Conservation (phyloP, 257 asterid species). For the Solanum chilense region DNA sequence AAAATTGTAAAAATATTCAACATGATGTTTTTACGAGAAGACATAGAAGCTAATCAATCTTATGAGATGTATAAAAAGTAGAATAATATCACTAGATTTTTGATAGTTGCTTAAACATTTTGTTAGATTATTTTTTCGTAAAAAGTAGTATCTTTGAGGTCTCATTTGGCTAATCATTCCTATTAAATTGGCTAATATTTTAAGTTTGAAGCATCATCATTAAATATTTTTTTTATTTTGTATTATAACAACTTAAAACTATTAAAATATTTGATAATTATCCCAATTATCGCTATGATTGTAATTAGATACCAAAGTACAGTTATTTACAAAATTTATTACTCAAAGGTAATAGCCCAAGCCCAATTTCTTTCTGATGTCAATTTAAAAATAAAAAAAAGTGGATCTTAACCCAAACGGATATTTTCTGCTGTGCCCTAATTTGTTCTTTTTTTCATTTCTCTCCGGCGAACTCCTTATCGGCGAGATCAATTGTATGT, state of each 20-base stretch:
- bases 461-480: background rate
- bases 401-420: background rate
- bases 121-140: background rate
- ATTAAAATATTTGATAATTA: background rate
- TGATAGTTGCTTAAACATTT: background rate
- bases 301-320: background rate
- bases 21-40: background rate
- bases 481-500: background rate
- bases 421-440: background rate
- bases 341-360: background rate
- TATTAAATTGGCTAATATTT: background rate
- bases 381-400: background rate
- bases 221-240: background rate
- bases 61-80: background rate
- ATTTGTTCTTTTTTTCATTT: background rate
- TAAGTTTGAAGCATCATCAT: background rate
- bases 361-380: background rate
- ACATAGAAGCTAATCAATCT: background rate
- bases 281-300: background rate
- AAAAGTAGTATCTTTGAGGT: background rate
- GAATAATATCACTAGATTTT: background rate
- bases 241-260: background rate
- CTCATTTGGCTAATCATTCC: background rate
- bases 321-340: background rate
- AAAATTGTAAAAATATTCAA: background rate